Base-by-base conservation (phyloP, 306 rosid species). In the Corylus americana region DNA sequence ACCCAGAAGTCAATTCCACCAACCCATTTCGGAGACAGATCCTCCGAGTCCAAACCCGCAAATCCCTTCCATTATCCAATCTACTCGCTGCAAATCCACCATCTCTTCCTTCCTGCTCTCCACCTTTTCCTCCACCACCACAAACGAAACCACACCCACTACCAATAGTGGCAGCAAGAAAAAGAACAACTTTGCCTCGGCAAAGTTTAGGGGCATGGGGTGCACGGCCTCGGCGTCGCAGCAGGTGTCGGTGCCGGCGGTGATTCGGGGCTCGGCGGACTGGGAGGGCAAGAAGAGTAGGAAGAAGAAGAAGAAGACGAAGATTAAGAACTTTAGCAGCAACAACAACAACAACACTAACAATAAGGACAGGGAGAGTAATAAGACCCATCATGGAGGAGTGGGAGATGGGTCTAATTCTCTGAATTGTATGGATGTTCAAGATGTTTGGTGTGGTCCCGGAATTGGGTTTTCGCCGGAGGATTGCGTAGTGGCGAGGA, bases 381-480 rank as follows among this genome's bases (percentile, higher is more conserved):
- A 57, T 78, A 80, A 75, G 47, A 67, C 76, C 81, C 79, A 83
- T 70, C 81, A 70, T 25, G 86, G 82, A 76, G 91, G 86, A 47
- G 76, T 78, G 64, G 80, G 66, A 75, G 93, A 82, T 54, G 90
- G 85, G 73, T 69, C 88, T 27, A 82, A 77, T 67, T 51, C 79
- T 57, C 77, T 74, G 13, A 76, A 86, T 48, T 83, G 89, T 82
- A 85, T 91, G 70, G 96, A 91, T 82, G 87, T 88, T 86, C 94
- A 89, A 63, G 99, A 95, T 86, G 99, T 91, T 53, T 93, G 98
- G 96, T 95, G 99, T 81, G 97, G 97, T 18, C 98, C 98, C 5
- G 97, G 97, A 80, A 89, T 91, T 84, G 98, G 97, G 62, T 91
- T 94, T 59, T 87, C 92, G 4, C 71, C 90, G 2, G 96, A 88